Evolutionary conservation across 805 yeast genomes (phyloP).

Genomic region (Hanseniaspora osmophila): DNA sequence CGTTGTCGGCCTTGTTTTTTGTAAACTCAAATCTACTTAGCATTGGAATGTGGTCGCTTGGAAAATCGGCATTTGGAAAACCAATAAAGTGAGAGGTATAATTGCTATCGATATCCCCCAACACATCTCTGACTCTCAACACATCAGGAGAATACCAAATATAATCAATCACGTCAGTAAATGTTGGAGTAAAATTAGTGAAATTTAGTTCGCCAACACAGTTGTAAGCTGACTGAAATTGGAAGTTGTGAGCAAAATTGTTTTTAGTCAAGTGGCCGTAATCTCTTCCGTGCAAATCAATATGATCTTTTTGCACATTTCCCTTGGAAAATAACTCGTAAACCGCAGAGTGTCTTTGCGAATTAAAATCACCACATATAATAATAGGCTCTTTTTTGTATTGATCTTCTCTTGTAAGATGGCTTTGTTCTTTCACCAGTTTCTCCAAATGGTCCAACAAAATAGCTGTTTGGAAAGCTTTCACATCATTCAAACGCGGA

Average conservation of each 20-base stretch:
- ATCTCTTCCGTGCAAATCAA: conserved; percentile 71
- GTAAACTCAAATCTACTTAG: conserved; percentile 64
- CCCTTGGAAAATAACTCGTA: conserved; percentile 81
- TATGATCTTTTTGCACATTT: conserved; percentile 50
- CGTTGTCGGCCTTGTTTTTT: conserved; percentile 22
- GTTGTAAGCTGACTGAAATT: conserved; percentile 74
- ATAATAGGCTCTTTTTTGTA: conserved; percentile 56
- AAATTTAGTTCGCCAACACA: conserved; percentile 81
- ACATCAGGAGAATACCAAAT: conserved; percentile 82
- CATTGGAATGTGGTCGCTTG: conserved; percentile 89
- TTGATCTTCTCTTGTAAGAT: conserved; percentile 24
- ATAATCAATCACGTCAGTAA: conserved; percentile 87
- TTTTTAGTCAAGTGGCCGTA: conserved; percentile 85
- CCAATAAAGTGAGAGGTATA: conserved; percentile 73
- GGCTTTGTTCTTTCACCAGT: conserved; percentile 35
- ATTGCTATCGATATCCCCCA: conserved; percentile 71
- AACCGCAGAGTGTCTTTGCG: conserved; percentile 77
- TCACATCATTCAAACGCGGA: conserved; percentile 90
- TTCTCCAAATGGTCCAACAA: conserved; percentile 74
- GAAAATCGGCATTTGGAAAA: conserved; percentile 84
- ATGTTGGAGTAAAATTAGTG: conserved; percentile 87
- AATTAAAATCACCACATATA: conserved; percentile 92
- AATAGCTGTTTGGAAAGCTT: conserved; percentile 88
- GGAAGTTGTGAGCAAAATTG: conserved; percentile 71
- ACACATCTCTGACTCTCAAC: conserved; percentile 70